Percentiles rank a stretch among this genome's conserved stretches.
phyloP scores from a whole-genome alignment of 805 yeast species.

The Isabelozyma pseudorhagii region DNA sequence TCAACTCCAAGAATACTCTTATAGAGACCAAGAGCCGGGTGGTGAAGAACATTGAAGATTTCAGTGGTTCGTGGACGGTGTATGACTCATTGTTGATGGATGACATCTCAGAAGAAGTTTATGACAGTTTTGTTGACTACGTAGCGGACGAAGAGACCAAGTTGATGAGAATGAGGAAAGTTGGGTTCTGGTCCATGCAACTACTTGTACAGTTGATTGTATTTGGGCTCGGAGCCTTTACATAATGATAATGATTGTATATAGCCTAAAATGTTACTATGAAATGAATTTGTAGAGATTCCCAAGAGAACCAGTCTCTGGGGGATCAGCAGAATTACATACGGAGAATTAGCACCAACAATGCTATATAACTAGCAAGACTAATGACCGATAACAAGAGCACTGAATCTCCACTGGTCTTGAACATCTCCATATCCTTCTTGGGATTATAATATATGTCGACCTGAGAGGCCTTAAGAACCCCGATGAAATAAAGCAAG shows the following conservation, averaged over 20 bases:
- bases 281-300: too few species aligned
- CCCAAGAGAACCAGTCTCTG: not conserved
- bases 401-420: slow-evolving; percentile 62
- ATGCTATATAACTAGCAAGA: slow-evolving; percentile 45
- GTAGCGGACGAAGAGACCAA: slow-evolving; percentile 85
- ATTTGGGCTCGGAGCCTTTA: slow-evolving; percentile 70
- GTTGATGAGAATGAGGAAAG: slow-evolving; percentile 67
- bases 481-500: slow-evolving; percentile 36
- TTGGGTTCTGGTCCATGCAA: slow-evolving; percentile 92
- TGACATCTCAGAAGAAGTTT: slow-evolving; percentile 84
- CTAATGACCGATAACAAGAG: slow-evolving; percentile 50
- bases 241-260: slow-evolving; percentile 3
- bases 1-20: slow-evolving; percentile 83
- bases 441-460: slow-evolving; percentile 36
- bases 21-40: slow-evolving; percentile 85
- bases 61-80: slow-evolving; percentile 95
- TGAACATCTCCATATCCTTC: slow-evolving; percentile 41
- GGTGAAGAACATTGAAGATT: slow-evolving; percentile 74
- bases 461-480: slow-evolving; percentile 31
- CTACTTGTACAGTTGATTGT: slow-evolving; percentile 75
- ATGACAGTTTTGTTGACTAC: slow-evolving; percentile 84
- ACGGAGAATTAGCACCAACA: slow-evolving; percentile 49
- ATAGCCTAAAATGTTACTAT: not conserved
- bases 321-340: slow-evolving; percentile 18
- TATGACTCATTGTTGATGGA: slow-evolving; percentile 90